Conservation (phyloP, 192 early-diverging fungal species). For the Kappamyces sp. region DNA sequence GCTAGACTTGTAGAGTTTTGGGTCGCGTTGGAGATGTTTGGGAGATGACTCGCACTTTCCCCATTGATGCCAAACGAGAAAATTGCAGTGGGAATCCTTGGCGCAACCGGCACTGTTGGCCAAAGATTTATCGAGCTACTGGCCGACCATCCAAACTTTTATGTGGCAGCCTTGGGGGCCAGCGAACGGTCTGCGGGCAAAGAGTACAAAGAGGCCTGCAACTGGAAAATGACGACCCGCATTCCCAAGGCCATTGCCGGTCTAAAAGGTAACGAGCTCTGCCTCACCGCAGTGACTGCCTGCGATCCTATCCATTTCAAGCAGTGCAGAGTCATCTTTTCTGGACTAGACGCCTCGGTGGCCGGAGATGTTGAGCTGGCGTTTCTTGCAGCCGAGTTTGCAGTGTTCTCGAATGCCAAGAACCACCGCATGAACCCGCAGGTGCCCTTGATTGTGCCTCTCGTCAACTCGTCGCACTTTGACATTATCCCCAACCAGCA, state of each 20-base stretch:
- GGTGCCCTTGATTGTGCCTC: conserved; percentile 90
- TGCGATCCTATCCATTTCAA: conserved; percentile 72
- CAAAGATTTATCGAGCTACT: conserved; percentile 94
- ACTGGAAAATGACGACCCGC: conserved; percentile 80
- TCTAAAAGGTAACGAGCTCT: conserved; percentile 21
- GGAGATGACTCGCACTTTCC: no score
- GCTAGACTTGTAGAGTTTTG: no score
- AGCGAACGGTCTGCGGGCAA: conserved; percentile 85
- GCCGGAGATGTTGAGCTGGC: conserved; percentile 92
- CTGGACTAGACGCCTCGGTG: conserved; percentile 83
- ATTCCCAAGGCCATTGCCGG: conserved; percentile 59
- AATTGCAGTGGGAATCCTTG: conserved; percentile 80
- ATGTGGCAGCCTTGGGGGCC: conserved; percentile 84
- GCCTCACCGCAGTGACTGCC: conserved; percentile 34
- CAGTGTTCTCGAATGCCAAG: conserved; percentile 93
- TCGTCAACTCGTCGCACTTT: conserved; percentile 86
- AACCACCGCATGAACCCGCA: conserved; percentile 86
- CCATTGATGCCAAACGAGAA: conserved; percentile 12
- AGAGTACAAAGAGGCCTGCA: conserved; percentile 66
- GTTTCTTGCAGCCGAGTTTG: conserved; percentile 80
- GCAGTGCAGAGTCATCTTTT: conserved; percentile 88
- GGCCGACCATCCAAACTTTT: conserved; percentile 77
- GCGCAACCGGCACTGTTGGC: conserved; percentile 96
- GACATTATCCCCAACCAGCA: conserved; percentile 74
- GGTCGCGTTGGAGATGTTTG: no score